Evolutionary conservation across 2,329 filamentous ascomycete genomes (phyloP).

Genomic region (Clarireedia sp.): DNA sequence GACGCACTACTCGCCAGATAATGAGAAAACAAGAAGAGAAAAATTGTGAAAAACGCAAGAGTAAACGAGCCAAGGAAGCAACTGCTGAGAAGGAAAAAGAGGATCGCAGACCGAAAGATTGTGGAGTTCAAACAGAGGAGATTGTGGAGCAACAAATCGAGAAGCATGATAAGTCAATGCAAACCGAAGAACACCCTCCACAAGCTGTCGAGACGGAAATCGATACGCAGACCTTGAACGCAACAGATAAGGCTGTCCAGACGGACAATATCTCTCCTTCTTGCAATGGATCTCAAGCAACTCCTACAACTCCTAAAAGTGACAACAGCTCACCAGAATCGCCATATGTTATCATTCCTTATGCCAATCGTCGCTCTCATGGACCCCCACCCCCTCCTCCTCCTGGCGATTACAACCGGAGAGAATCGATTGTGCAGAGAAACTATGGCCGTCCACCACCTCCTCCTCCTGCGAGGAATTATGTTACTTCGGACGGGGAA

Average conservation of each 20-base stretch:
- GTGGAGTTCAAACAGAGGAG: slow-evolving; percentile 22
- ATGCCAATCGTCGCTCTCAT: background rate
- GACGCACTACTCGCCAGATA: slow-evolving; percentile 34
- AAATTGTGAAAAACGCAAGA: slow-evolving; percentile 33
- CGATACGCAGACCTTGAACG: slow-evolving; percentile 6
- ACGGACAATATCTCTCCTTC: slow-evolving; percentile 15
- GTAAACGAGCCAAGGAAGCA: slow-evolving; percentile 34
- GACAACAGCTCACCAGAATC: slow-evolving; percentile 7
- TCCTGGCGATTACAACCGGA: slow-evolving; percentile 8
- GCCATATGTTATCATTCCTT: background rate
- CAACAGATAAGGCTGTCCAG: slow-evolving; percentile 21
- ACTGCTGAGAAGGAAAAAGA: slow-evolving; percentile 33
- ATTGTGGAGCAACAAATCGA: slow-evolving; percentile 8
- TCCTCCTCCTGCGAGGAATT: slow-evolving; percentile 27
- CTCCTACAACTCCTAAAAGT: slow-evolving; percentile 21
- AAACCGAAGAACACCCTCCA: slow-evolving; percentile 19
- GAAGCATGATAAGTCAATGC: slow-evolving; percentile 20
- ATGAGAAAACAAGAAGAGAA: slow-evolving; percentile 34
- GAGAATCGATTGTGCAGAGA: background rate
- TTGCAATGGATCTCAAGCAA: slow-evolving; percentile 16
- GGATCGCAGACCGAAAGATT: slow-evolving; percentile 30
- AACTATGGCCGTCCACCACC: background rate
- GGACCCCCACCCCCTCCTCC: slow-evolving; percentile 10
- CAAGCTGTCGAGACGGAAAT: background rate
- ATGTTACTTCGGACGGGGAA: slow-evolving; percentile 38